A percentile compares a stretch with the other conserved stretches of the same genome.
phyloP scores from a whole-genome alignment of 805 yeast genomes.

The Debaryomyces castellii region DNA sequence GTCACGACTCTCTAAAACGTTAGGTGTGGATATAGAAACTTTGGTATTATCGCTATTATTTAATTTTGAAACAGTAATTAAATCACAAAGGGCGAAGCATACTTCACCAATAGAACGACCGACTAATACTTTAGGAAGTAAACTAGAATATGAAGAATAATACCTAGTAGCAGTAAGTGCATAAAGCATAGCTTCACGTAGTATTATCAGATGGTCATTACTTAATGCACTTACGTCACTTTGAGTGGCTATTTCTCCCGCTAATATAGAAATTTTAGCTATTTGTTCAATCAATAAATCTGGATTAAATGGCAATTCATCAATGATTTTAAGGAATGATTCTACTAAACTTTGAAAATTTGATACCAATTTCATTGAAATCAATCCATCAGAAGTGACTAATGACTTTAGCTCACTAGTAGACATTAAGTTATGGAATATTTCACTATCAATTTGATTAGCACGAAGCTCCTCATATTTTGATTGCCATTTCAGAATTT shows the following conservation, averaged over 20 bases:
- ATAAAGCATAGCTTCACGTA: conserved; percentile 70
- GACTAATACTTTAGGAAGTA: conserved; percentile 68
- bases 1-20: not conserved
- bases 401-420: conserved; percentile 26
- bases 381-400: conserved; percentile 41
- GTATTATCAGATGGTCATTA: conserved; percentile 43
- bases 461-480: conserved; percentile 51
- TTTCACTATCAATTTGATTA: conserved; percentile 19
- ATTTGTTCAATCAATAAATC: conserved; percentile 51
- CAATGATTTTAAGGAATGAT: conserved; percentile 36
- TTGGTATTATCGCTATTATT: conserved; percentile 12
- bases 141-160: conserved; percentile 58
- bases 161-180: conserved; percentile 77
- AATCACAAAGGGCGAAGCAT: conserved; percentile 62
- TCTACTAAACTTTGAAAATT: conserved; percentile 52
- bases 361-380: conserved; percentile 45
- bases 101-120: conserved; percentile 78
- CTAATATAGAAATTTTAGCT: conserved; percentile 48
- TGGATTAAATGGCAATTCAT: conserved; percentile 24
- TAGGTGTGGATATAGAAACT: not conserved
- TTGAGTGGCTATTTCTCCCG: conserved; percentile 39
- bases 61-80: conserved; percentile 54
- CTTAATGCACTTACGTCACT: conserved; percentile 22
- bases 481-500: conserved; percentile 48
- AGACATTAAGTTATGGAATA: conserved; percentile 16